Percentiles rank a stretch among this genome's conserved stretches.
These are phyloP conservation scores for Suillus tomentosus DNA, from an alignment of 768 basidiomycete genomes.

Conservation along the genomic window DNA sequence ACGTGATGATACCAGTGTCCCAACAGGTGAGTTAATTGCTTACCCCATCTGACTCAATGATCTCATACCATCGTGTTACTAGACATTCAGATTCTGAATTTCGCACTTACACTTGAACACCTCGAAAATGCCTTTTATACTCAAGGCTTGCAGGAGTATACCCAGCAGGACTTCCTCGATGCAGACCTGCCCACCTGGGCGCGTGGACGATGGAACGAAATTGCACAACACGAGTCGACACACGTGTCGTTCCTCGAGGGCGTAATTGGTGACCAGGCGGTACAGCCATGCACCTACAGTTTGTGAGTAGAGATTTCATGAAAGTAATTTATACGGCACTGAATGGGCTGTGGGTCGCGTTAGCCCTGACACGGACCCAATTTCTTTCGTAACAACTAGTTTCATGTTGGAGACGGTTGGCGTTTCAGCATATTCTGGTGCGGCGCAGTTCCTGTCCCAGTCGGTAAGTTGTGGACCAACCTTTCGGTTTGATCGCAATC, in stretches of 20 bases:
- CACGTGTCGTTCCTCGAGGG: constrained; percentile 45
- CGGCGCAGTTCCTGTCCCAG: constrained; percentile 41
- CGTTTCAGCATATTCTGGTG: constrained; percentile 61
- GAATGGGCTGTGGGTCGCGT: background rate
- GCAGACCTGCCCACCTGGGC: constrained; percentile 41
- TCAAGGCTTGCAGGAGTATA: constrained; percentile 37
- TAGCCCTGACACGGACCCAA: constrained; percentile 45
- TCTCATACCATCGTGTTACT: background rate
- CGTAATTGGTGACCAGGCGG: constrained; percentile 15
- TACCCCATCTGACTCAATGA: background rate
- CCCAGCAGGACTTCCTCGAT: constrained; percentile 37
- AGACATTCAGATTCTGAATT: constrained; percentile 34
- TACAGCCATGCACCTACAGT: constrained; percentile 16
- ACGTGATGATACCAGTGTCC: background rate
- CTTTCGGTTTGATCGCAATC: background rate
- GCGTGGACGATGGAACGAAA: constrained; percentile 37
- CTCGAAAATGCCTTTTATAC: constrained; percentile 39
- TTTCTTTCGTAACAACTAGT: constrained; percentile 46
- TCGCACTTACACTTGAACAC: constrained; percentile 39
- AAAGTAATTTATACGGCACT: background rate
- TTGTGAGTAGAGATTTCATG: constrained; percentile 7
- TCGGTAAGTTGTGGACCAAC: constrained; percentile 13
- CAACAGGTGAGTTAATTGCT: constrained; percentile 8
- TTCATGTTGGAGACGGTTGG: constrained; percentile 55
- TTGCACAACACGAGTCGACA: constrained; percentile 42